Percentiles rank a stretch among this genome's conserved stretches.
phyloP scores from a whole-genome alignment of 2,329 filamentous ascomycete species.

The Epichloe brachyelytri region DNA sequence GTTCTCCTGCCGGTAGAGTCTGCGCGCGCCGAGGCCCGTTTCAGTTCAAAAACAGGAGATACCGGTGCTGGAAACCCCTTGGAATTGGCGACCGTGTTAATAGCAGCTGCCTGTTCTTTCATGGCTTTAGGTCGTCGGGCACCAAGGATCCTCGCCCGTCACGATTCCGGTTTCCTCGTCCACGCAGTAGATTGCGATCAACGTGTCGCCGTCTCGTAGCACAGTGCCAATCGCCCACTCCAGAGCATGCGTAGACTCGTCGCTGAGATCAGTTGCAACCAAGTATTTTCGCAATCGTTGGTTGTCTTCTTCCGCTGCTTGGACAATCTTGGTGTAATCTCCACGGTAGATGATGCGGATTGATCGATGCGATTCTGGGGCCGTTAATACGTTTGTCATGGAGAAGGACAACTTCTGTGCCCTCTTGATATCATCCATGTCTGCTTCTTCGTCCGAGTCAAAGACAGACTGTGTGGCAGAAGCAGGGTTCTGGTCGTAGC shows the following conservation, averaged over 20 bases:
- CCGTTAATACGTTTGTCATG: slow-evolving; percentile 67
- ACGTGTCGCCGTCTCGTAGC: slow-evolving; percentile 81
- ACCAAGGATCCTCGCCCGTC: slow-evolving; percentile 36
- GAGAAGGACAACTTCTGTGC: slow-evolving; percentile 76
- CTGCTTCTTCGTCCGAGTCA: slow-evolving; percentile 77
- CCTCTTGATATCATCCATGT: slow-evolving; percentile 70
- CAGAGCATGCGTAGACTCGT: slow-evolving; percentile 85
- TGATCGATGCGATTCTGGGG: slow-evolving; percentile 63
- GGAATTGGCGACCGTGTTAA: slow-evolving; percentile 46
- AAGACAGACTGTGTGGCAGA: slow-evolving; percentile 46
- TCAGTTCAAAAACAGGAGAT: slow-evolving; percentile 22
- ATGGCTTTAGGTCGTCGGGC: slow-evolving; percentile 62
- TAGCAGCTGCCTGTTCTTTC: slow-evolving; percentile 60
- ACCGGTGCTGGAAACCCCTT: slow-evolving; percentile 20
- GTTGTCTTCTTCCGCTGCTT: slow-evolving; percentile 66
- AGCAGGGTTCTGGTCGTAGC: slow-evolving; percentile 58
- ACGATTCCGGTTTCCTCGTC: slow-evolving; percentile 68
- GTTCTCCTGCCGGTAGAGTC: slow-evolving; percentile 18
- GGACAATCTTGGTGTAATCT: slow-evolving; percentile 63
- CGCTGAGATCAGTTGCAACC: slow-evolving; percentile 89
- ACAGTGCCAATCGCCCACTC: slow-evolving; percentile 98
- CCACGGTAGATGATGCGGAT: slow-evolving; percentile 86
- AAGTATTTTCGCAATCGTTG: slow-evolving; percentile 78
- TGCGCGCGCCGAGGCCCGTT: slow-evolving; percentile 16
- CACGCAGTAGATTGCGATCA: slow-evolving; percentile 86